phyloP scores from a whole-genome alignment of 306 rosid genomes.

The Calophaca sinica region DNA sequence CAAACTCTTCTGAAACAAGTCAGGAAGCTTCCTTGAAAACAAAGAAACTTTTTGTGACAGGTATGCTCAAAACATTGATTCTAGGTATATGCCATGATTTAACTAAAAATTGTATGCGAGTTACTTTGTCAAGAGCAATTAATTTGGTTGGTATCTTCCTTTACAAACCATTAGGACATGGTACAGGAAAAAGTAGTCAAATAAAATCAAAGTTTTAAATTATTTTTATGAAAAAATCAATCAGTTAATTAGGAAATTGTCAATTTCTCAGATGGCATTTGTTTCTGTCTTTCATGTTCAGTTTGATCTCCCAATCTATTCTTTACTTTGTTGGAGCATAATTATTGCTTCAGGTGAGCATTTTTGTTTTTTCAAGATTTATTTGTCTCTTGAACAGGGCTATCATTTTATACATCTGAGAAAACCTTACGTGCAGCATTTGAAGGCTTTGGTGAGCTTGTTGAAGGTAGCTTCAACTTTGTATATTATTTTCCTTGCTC shows the following conservation, averaged over 20 bases:
- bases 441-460: conserved; percentile 85
- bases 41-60: conserved; percentile 62
- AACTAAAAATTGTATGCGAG: not conserved
- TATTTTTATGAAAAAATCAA: not conserved
- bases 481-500: conserved; percentile 18
- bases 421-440: conserved; percentile 86
- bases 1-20: conserved; percentile 46
- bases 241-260: conserved; percentile 13
- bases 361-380: conserved; percentile 26
- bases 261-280: conserved; percentile 1
- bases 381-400: conserved; percentile 57
- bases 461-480: conserved; percentile 63
- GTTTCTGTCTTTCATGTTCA: conserved; percentile 27
- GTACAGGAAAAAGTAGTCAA: not conserved
- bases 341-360: not conserved
- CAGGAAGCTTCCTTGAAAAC: conserved; percentile 49
- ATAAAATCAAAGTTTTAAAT: not conserved
- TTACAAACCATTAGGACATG: not conserved
- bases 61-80: conserved; percentile 38
- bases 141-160: conserved; percentile 14
- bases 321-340: conserved; percentile 8
- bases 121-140: conserved; percentile 33
- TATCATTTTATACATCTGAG: conserved; percentile 72
- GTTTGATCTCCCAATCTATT: not conserved
- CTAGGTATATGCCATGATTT: conserved; percentile 5